A percentile compares a stretch with the other conserved stretches of the same genome.
Evolutionary conservation across 495 filamentous ascomycete genomes (phyloP).

Genomic region (Cercophora newfieldiana): DNA sequence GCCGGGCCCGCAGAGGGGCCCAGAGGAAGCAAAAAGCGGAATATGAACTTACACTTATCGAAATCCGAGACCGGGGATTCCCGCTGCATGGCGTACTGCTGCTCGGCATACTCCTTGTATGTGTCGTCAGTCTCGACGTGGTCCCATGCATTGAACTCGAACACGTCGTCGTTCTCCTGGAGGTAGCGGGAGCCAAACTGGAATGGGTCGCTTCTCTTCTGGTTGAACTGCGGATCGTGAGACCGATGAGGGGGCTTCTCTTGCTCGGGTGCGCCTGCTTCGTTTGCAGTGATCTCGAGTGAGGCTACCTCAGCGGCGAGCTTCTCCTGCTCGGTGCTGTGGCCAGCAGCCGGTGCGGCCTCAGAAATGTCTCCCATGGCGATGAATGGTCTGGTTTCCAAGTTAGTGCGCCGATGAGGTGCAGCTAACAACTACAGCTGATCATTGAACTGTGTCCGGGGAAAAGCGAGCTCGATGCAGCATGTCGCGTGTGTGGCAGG

Average conservation of each 20-base stretch:
- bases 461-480: constrained; percentile 25
- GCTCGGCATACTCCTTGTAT: constrained; percentile 77
- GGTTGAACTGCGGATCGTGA: constrained; percentile 59
- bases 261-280: constrained; percentile 15
- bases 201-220: constrained; percentile 89
- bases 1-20: constrained; percentile 10
- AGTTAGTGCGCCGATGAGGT: constrained; percentile 23
- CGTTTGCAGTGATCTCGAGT: constrained; percentile 29
- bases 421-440: constrained; percentile 29
- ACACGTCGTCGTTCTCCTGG: constrained; percentile 78
- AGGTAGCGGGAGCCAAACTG: constrained; percentile 90
- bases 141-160: constrained; percentile 98
- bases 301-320: constrained; percentile 32
- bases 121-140: constrained; percentile 85
- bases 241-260: constrained; percentile 48
- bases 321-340: constrained; percentile 20
- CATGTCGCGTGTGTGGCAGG: constrained; percentile 22
- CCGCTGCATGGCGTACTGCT: constrained; percentile 80
- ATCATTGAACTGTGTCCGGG: constrained; percentile 30
- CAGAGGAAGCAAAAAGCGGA: constrained; percentile 5
- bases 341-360: constrained; percentile 16
- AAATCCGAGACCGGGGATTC: constrained; percentile 81
- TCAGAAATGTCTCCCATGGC: constrained; percentile 25
- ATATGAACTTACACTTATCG: constrained; percentile 63
- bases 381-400: constrained; percentile 3